Evolutionary conservation across 352 stramenopile genomes (phyloP).

Genomic region (Pythium phragmitis): DNA sequence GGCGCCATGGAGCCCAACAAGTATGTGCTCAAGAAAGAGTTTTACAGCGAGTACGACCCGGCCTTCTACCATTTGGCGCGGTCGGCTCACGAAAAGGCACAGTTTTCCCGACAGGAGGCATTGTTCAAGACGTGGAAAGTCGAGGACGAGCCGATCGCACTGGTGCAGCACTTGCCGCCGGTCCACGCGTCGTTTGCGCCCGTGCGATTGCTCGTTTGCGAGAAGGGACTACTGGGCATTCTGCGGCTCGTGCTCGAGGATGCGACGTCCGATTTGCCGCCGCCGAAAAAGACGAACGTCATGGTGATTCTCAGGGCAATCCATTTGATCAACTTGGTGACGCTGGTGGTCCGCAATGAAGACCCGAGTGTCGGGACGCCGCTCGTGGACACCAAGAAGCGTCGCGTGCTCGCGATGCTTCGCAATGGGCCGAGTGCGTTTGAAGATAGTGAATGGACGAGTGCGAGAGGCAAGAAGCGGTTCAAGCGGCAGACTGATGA

Average conservation of each 20-base stretch:
- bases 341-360: constrained; percentile 57
- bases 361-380: constrained; percentile 18
- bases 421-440: constrained; percentile 62
- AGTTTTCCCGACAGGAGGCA: constrained; percentile 77
- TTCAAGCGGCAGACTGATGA: constrained; percentile 53
- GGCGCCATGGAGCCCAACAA: constrained; percentile 70
- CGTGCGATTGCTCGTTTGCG: constrained; percentile 58
- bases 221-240: constrained; percentile 62
- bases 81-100: constrained; percentile 74
- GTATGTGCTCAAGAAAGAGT: constrained; percentile 80
- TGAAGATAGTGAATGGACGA: constrained; percentile 47
- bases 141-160: constrained; percentile 62
- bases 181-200: constrained; percentile 51
- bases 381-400: constrained; percentile 39
- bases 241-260: constrained; percentile 72
- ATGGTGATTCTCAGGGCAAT: constrained; percentile 67
- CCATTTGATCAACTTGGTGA: constrained; percentile 65
- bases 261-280: constrained; percentile 29
- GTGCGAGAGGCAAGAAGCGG: constrained; percentile 59
- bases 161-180: constrained; percentile 57
- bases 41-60: constrained; percentile 78
- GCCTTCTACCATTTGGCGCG: constrained; percentile 78
- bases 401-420: constrained; percentile 44
- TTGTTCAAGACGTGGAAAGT: constrained; percentile 81
- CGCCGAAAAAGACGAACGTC: constrained; percentile 55